Conservation (phyloP, 768 basidiomycete species). For the Phaffia tasmanica region DNA sequence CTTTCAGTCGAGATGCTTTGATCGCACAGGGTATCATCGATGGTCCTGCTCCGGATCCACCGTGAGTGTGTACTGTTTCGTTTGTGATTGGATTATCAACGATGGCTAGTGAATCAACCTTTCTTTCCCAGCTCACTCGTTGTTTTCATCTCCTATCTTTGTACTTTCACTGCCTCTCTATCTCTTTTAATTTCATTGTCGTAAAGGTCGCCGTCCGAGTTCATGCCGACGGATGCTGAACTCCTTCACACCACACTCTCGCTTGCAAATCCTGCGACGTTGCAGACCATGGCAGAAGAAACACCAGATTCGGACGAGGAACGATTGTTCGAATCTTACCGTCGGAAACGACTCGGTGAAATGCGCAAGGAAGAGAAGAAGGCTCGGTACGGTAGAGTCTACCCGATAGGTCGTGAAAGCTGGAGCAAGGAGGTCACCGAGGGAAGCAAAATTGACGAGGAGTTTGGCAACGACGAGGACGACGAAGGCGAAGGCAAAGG, state of each 20-base stretch:
- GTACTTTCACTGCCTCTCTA: neutral
- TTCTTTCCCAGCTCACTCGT: neutral
- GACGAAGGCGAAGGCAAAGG: constrained; percentile 27
- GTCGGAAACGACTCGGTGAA: constrained; percentile 54
- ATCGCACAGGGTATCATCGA: constrained; percentile 77
- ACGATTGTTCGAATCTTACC: constrained; percentile 56
- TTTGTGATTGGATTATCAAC: neutral
- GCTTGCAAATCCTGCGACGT: constrained; percentile 43
- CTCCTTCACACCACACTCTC: constrained; percentile 31
- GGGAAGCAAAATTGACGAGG: constrained; percentile 58
- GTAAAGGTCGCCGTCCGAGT: constrained; percentile 62
- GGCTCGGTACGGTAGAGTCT: constrained; percentile 64
- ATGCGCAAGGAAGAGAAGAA: constrained; percentile 49
- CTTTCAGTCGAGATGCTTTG: constrained; percentile 76
- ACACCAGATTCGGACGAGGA: constrained; percentile 63
- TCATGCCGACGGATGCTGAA: constrained; percentile 50
- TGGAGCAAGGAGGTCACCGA: constrained; percentile 94
- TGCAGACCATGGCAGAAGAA: constrained; percentile 61
- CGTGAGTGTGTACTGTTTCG: neutral
- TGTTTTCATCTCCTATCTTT: neutral
- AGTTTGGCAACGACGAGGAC: constrained; percentile 44
- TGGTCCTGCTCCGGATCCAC: neutral
- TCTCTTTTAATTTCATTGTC: constrained; percentile 49
- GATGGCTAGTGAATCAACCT: neutral
- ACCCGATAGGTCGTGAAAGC: constrained; percentile 82